Evolutionary conservation across 495 filamentous ascomycete genomes (phyloP).

Genomic region (Daldinia decipiens): DNA sequence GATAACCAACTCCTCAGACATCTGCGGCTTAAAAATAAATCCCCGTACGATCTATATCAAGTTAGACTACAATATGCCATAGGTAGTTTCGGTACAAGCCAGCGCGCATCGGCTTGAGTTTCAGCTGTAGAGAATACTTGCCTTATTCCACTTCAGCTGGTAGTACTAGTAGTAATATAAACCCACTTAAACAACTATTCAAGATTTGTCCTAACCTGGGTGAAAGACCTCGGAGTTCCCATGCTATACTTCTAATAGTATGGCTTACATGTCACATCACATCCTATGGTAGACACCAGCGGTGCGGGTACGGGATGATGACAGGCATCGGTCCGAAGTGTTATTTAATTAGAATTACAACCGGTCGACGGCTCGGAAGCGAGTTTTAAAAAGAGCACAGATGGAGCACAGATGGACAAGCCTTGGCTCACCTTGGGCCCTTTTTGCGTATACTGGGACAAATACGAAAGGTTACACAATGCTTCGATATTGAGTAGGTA

Average conservation of each 20-base stretch:
- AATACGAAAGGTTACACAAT: constrained; percentile 21
- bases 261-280: constrained; percentile 34
- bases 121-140: constrained; percentile 11
- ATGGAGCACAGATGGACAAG: constrained; percentile 14
- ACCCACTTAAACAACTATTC: not conserved
- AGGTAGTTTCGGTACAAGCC: constrained; percentile 7
- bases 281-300: constrained; percentile 22
- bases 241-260: constrained; percentile 16
- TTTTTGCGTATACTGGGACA: constrained; percentile 10
- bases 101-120: not conserved
- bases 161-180: constrained; percentile 1
- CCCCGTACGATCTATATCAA: not conserved
- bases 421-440: constrained; percentile 12
- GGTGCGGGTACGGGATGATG: constrained; percentile 23
- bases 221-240: constrained; percentile 25
- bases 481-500: constrained; percentile 15
- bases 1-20: not conserved
- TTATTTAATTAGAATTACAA: constrained; percentile 30
- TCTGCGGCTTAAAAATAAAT: not conserved
- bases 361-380: constrained; percentile 29
- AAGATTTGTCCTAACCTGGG: constrained; percentile 1
- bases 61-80: constrained; percentile 2
- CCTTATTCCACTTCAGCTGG: constrained; percentile 23
- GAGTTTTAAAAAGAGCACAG: constrained; percentile 18
- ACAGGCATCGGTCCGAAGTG: constrained; percentile 12